phyloP scores from a whole-genome alignment of 495 filamentous ascomycete genomes.

The Penicillium fimorum region DNA sequence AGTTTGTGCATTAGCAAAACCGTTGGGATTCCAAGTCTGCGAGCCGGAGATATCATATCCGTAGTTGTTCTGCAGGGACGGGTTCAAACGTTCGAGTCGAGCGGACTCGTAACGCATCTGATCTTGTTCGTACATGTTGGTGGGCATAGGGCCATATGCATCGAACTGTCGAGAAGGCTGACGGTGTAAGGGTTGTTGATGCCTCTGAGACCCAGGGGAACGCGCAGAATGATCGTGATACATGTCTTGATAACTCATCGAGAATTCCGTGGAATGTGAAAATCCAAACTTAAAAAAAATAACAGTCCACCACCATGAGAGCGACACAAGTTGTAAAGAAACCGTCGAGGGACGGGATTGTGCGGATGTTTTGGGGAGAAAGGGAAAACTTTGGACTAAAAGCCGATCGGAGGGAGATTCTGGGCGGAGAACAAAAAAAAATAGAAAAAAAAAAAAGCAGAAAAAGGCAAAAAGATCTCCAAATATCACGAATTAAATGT shows the following conservation, averaged over 20 bases:
- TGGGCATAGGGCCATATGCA: slow-evolving; percentile 59
- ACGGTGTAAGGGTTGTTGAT: slow-evolving; percentile 64
- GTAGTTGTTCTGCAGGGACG: slow-evolving; percentile 52
- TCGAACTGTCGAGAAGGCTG: slow-evolving; percentile 70
- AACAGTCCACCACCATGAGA: slow-evolving; percentile 36
- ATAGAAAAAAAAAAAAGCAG: slow-evolving; percentile 10
- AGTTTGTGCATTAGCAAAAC: slow-evolving; percentile 51
- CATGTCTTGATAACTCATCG: slow-evolving; percentile 60
- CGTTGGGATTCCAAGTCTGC: slow-evolving; percentile 66
- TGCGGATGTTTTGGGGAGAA: slow-evolving; percentile 9
- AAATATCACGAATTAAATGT: neutral
- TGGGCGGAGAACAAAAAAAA: slow-evolving; percentile 19
- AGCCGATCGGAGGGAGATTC: slow-evolving; percentile 22
- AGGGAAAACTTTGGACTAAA: slow-evolving; percentile 26
- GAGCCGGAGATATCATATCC: slow-evolving; percentile 61
- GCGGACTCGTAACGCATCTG: slow-evolving; percentile 60
- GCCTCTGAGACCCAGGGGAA: slow-evolving; percentile 60
- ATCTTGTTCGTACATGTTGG: slow-evolving; percentile 61
- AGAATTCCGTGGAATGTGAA: slow-evolving; percentile 45
- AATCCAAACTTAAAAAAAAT: slow-evolving; percentile 36
- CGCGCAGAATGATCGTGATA: slow-evolving; percentile 61
- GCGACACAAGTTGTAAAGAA: neutral
- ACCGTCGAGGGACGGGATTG: slow-evolving; percentile 17
- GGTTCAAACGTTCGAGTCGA: slow-evolving; percentile 60
- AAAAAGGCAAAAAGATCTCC: no score